phyloP scores from a whole-genome alignment of 495 filamentous ascomycete genomes.

The Xeromyces bisporus region DNA sequence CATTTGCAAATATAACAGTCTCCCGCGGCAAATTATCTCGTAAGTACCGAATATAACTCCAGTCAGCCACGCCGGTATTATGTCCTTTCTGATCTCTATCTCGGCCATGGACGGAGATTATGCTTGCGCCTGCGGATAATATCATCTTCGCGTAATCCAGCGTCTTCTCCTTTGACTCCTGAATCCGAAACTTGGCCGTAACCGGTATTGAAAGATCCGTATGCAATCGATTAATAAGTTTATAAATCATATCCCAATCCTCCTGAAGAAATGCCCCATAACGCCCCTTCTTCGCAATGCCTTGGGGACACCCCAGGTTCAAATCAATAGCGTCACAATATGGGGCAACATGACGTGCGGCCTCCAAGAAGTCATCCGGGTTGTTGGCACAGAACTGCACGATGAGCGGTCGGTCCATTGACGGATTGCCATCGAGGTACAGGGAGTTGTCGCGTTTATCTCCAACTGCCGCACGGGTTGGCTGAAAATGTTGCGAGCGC shows the following conservation, averaged over 20 bases:
- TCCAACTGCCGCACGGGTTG: conserved; percentile 31
- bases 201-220: conserved; percentile 57
- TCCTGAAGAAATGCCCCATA: conserved; percentile 95
- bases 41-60: conserved; percentile 65
- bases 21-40: conserved; percentile 70
- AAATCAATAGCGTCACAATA: conserved; percentile 92
- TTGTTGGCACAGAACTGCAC: conserved; percentile 96
- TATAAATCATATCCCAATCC: conserved; percentile 66
- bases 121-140: conserved; percentile 73
- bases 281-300: conserved; percentile 74
- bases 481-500: conserved; percentile 61
- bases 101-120: conserved; percentile 83
- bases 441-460: conserved; percentile 13
- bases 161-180: conserved; percentile 73
- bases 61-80: conserved; percentile 85
- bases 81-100: conserved; percentile 89
- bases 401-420: conserved; percentile 70
- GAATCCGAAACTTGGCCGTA: conserved; percentile 86
- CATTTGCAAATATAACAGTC: conserved; percentile 91
- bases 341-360: conserved; percentile 57
- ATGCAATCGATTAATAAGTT: conserved; percentile 63
- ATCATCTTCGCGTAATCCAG: conserved; percentile 83
- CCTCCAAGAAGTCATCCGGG: conserved; percentile 56
- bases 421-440: conserved; percentile 74
- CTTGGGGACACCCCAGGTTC: conserved; percentile 96